These are phyloP conservation scores for Phragmites australis DNA, from an alignment of 176 grass and related monocot species.

Conservation along the genomic window DNA sequence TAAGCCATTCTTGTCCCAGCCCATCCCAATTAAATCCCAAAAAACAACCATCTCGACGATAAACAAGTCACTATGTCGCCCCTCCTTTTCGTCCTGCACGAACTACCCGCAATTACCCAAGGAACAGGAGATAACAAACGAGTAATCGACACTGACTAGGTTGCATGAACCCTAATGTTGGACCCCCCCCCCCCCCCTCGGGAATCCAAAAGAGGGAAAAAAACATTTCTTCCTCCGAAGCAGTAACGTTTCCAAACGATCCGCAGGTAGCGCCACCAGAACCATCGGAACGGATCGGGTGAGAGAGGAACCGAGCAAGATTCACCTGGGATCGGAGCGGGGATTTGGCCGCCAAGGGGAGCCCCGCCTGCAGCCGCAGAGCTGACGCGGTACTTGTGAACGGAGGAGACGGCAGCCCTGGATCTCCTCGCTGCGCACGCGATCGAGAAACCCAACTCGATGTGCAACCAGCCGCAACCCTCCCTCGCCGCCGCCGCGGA, in stretches of 20 bases:
- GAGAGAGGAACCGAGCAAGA: neutral
- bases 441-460: neutral
- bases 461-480: too few relatives aligned
- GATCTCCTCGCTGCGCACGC: constrained; percentile 19
- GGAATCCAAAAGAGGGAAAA: neutral
- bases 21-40: neutral
- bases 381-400: too few relatives aligned
- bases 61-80: neutral
- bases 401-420: neutral
- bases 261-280: neutral
- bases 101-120: neutral
- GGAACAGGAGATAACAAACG: too few relatives aligned
- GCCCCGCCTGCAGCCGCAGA: neutral
- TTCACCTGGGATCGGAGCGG: constrained; percentile 7
- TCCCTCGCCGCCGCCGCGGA: too few relatives aligned
- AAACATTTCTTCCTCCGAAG: neutral
- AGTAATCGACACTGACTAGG: neutral
- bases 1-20: neutral
- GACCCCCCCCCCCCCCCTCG: neutral
- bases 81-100: neutral
- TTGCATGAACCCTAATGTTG: neutral
- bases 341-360: constrained; percentile 22
- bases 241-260: neutral
- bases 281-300: neutral
- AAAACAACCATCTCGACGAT: neutral